Base-by-base conservation (phyloP, 1,139 yeast genomes). In the Casaregolazyma suthepensis region DNA sequence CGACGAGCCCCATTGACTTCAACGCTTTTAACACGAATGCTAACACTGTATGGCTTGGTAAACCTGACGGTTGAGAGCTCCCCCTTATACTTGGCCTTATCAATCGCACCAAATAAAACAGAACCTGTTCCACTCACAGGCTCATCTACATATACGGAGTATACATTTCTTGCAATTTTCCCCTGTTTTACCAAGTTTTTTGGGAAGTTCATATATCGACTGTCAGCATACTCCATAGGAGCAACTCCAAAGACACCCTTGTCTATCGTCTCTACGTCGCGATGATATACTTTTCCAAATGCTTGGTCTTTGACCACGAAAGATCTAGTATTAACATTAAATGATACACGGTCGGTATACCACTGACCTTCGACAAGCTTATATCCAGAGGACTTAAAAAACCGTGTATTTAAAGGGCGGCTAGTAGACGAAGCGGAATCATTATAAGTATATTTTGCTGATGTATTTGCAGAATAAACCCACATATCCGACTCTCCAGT, bases 51-150 rank as follows among this genome's bases (percentile, higher is more conserved):
- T 19, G 40, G n/a, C 15, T 52, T 43, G 15, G 53, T 56, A 35
- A 63, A 40, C 12, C 70, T 69, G 6, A 69, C 61, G 2, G 66
- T 62, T 52, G 57, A 60, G 18, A 81, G 71, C 6, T 70, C 61
- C 0, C 85, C 86, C 0, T 68, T 50, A 63, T 74, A 80, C 63
- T 79, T 79, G 37, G 77, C 71, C 47, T 71, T 69, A 65, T 82
- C 86, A 9, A 81, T 70, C 5, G 82, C 87, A 7, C 87, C 87
- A 64, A 82, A 80, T 50, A 82, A 66, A 26, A 82, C 61, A 20
- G 72, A 63, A 1, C 86, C 87, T 17, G 66, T 58, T 1, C 77
- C 66, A n/a, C 68, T 68, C 35, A 69, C 59, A 46, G 73, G 68
- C 45, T 73, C 68, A 54, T 75, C 72, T 58, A 82, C 72, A 63